Conservation (phyloP, 2,329 filamentous ascomycete genomes). For the Calonectria multiphialidica region DNA sequence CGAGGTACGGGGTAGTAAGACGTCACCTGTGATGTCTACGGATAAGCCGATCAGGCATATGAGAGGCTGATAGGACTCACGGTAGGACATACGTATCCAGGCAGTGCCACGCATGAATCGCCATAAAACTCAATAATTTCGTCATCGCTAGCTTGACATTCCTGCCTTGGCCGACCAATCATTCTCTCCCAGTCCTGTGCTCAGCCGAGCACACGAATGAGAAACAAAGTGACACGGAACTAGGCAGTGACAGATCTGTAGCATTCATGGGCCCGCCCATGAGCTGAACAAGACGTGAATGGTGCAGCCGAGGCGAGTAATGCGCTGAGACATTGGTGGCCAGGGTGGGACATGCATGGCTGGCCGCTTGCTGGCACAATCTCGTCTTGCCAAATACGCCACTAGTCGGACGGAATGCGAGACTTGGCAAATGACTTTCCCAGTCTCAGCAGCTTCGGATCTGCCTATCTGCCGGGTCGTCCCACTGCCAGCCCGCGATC, state of each 20-base stretch:
- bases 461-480: neutral
- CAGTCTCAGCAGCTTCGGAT: neutral
- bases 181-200: neutral
- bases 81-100: neutral
- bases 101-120: neutral
- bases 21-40: neutral
- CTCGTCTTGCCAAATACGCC: neutral
- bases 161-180: neutral
- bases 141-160: neutral
- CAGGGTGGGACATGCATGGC: neutral
- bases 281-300: neutral
- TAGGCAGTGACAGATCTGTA: neutral
- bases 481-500: neutral
- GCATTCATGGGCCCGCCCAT: no score
- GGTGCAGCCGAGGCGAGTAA: neutral
- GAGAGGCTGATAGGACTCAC: neutral
- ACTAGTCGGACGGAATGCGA: neutral
- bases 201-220: no score
- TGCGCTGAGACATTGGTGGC: neutral
- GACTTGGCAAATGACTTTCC: neutral
- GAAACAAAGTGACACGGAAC: neutral
- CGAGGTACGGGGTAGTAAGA: neutral
- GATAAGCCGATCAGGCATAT: neutral
- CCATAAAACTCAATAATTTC: neutral
- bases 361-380: neutral